phyloP scores from a whole-genome alignment of 75 land plant genomes.

The Pinus taeda region DNA sequence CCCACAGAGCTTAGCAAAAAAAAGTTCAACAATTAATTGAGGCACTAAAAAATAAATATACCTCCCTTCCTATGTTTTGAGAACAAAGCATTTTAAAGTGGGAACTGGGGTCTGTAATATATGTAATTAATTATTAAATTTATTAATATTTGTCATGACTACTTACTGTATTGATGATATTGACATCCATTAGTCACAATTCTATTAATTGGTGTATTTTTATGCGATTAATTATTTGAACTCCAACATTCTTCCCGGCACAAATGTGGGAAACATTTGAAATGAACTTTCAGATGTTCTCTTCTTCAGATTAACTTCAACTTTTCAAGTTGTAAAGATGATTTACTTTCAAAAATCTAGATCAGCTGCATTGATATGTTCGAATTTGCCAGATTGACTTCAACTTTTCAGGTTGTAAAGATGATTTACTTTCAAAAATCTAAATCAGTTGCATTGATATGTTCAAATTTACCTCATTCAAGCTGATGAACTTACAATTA shows the following conservation, averaged over 20 bases:
- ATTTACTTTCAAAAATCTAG: not conserved
- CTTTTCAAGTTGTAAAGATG: not conserved
- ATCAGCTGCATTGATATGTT: not conserved
- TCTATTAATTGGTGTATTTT: no score
- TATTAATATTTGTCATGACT: no score
- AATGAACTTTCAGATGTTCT: not conserved
- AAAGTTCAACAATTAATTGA: no score
- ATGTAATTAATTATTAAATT: no score
- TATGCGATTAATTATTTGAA: no score
- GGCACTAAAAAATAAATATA: no score
- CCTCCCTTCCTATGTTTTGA: no score
- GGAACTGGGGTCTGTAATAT: no score
- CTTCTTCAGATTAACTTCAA: not conserved
- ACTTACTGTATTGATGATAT: no score
- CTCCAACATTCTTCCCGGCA: not conserved
- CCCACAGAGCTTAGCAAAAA: no score
- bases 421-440: not conserved
- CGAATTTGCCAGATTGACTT: not conserved
- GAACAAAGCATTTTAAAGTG: no score
- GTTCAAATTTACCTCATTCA: not conserved
- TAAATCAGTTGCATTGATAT: not conserved
- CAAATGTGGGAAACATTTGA: not conserved
- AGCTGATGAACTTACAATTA: not conserved
- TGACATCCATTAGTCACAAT: no score
- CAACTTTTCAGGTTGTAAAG: not conserved